These are phyloP conservation scores for Salix suchowensis DNA, from an alignment of 345 rosid species.

Conservation along the genomic window DNA sequence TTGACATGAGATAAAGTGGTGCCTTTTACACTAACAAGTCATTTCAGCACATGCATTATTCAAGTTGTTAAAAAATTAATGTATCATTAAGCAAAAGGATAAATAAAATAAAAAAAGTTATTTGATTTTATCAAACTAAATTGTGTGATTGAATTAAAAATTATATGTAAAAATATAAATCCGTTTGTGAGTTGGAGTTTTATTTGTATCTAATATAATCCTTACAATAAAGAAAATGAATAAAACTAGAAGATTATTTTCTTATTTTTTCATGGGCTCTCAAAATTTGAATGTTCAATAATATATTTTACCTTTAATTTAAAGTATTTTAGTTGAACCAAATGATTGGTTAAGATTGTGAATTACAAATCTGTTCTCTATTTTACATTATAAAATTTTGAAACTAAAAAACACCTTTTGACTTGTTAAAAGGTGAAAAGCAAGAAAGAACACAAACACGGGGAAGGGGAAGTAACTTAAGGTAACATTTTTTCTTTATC, in stretches of 20 bases:
- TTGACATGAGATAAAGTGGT: neutral
- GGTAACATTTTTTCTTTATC: neutral
- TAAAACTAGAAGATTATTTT: neutral
- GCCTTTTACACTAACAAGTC: constrained; percentile 2
- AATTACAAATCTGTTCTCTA: neutral
- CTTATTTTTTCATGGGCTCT: neutral
- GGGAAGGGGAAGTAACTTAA: neutral
- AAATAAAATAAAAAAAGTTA: neutral
- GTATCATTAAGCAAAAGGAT: neutral
- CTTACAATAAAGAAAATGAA: neutral
- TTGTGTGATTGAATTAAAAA: neutral
- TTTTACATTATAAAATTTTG: neutral
- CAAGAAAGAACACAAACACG: neutral
- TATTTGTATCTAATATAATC: neutral
- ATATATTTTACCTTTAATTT: neutral
- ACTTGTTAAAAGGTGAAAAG: neutral
- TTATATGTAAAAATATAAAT: neutral
- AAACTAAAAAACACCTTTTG: neutral
- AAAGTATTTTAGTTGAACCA: neutral
- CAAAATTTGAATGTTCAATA: neutral
- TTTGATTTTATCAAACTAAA: neutral
- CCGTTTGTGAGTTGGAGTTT: neutral
- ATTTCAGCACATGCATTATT: neutral
- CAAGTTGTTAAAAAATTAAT: neutral
- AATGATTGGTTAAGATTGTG: neutral